phyloP scores from a whole-genome alignment of 164 flowering plant species.

The Chimonanthus praecox region DNA sequence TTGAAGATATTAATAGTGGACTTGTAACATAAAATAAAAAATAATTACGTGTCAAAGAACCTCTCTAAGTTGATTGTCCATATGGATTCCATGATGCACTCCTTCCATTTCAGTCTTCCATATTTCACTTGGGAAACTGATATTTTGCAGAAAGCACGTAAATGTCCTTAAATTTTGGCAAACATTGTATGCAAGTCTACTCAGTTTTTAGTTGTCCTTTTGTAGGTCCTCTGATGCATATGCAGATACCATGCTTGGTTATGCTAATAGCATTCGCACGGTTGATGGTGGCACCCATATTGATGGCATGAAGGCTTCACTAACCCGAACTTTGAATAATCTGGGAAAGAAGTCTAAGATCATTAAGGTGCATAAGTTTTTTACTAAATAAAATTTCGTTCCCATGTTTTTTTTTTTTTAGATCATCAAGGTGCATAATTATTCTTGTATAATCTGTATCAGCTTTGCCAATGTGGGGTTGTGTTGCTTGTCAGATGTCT shows the following conservation, averaged over 20 bases:
- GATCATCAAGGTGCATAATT: too few species aligned
- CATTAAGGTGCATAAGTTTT: slow-evolving; percentile 52
- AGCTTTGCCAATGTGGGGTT: background rate
- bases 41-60: background rate
- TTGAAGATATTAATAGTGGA: too few species aligned
- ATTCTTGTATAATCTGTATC: too few species aligned
- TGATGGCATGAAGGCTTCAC: slow-evolving; percentile 83
- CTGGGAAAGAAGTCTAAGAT: slow-evolving; percentile 82
- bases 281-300: slow-evolving; percentile 98
- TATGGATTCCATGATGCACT: background rate
- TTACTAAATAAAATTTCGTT: background rate
- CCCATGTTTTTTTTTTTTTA: background rate
- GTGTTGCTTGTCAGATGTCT: background rate
- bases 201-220: slow-evolving; percentile 7
- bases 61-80: background rate
- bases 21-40: too few species aligned
- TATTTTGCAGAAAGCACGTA: background rate
- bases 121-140: background rate
- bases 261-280: slow-evolving; percentile 97
- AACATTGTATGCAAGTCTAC: background rate
- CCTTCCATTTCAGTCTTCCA: background rate
- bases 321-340: slow-evolving; percentile 84
- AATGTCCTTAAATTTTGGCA: background rate
- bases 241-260: slow-evolving; percentile 89
- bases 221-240: slow-evolving; percentile 93